Percentiles rank a stretch among this genome's conserved stretches.
Conservation (phyloP, 108 stramenopile genomes). For the Nannochloropsis gaditana region DNA sequence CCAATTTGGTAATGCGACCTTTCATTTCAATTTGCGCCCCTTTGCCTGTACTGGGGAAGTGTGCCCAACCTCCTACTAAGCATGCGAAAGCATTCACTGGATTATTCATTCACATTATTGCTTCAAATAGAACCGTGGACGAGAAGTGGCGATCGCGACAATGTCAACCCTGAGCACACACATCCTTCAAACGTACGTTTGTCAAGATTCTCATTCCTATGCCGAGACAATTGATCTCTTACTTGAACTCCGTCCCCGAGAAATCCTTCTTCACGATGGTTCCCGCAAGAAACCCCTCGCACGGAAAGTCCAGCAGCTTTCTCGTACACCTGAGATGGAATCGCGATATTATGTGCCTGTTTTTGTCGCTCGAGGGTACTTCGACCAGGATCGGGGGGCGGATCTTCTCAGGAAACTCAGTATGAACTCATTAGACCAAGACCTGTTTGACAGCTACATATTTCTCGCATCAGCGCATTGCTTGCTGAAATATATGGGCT, state of each 20-base stretch:
- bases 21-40: too few relatives aligned
- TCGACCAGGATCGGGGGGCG: constrained; percentile 48
- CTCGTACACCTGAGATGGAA: background rate
- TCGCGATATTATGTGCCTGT: constrained; percentile 21
- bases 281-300: constrained; percentile 34
- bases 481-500: constrained; percentile 36
- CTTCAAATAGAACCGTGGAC: background rate
- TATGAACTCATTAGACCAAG: constrained; percentile 24
- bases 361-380: constrained; percentile 39
- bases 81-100: too few relatives aligned
- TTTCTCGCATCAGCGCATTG: constrained; percentile 37
- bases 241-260: constrained; percentile 24
- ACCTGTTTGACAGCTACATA: constrained; percentile 34
- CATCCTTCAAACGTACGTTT: background rate
- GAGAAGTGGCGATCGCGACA: background rate
- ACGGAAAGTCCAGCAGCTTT: constrained; percentile 25
- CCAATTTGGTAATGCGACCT: too few relatives aligned
- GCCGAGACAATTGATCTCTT: constrained; percentile 35
- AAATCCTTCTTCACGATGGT: constrained; percentile 43
- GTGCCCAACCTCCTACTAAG: too few relatives aligned
- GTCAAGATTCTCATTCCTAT: constrained; percentile 45
- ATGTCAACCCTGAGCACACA: background rate
- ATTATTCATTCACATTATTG: too few relatives aligned
- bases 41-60: too few relatives aligned
- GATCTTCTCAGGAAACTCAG: constrained; percentile 38